Base-by-base conservation (phyloP, 306 rosid genomes). In the Glycine tomentella region DNA sequence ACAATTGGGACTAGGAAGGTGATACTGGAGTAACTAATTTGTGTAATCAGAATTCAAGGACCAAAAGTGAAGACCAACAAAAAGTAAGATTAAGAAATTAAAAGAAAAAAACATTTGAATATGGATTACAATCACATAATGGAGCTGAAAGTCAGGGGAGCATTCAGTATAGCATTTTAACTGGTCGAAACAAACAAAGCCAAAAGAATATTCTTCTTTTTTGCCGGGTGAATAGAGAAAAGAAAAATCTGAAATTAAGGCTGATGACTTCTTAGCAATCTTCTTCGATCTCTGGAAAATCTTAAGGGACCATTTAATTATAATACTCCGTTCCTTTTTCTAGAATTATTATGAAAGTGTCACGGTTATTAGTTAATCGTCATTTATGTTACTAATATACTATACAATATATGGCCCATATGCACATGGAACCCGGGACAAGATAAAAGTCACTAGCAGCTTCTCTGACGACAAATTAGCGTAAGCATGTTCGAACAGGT, bases 401-500 rank as follows among this genome's bases (percentile, higher is more conserved):
- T 64, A 14, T 34, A 53, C 31, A 69, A 56, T 48, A 17, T 59
- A 25, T 85, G 83, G 77, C 15, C 84, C 87, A 62, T 79, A 2
- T 13, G 78, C 86, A 87, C 88, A 78, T 82, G 86, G 69, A 53
- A 56, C 71, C 12, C 8, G 10, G 74, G 70, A 77, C 84, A 80
- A 31, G 36, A 31, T 65, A 25, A 77, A 65, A 76, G 2, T 25
- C 31, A 25, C 31, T 1, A 25, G 31, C 31, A 25, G 31, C 31
- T 74, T 40, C 12, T 50, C 82, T 77, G 50, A 86, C 89, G 86
- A 87, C 90, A 87, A 65, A 25, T 77, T 69, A 50, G 85, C 69
- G 69, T 68, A 84, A 25, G 15, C 80, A 58, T 25, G 15, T 17
- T 36, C 71, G 6, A 59, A 50, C 34, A 75, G 36, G 11, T 56